phyloP scores from a whole-genome alignment of 192 early-diverging fungal species.

The Coemansia sp. region DNA sequence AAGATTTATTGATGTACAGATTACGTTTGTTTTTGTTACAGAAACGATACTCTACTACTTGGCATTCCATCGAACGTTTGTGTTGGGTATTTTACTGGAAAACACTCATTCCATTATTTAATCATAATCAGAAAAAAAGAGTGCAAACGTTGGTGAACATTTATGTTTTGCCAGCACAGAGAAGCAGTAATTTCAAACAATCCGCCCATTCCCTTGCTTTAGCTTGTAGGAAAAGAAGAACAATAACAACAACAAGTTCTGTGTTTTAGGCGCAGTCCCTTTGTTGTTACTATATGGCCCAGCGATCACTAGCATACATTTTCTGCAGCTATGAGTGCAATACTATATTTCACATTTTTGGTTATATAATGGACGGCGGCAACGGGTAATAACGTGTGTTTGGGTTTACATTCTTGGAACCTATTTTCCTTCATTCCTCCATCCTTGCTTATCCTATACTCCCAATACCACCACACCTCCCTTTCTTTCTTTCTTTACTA shows the following conservation, averaged over 20 bases:
- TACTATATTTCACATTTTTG: not conserved
- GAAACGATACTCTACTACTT: not conserved
- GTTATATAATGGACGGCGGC: not conserved
- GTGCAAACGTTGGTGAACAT: slow-evolving; percentile 5
- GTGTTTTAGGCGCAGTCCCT: slow-evolving; percentile 3
- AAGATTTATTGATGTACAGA: not conserved
- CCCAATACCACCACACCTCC: not conserved
- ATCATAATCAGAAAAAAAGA: not conserved
- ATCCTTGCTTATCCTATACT: not conserved
- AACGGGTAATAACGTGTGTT: not conserved
- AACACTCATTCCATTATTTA: not conserved
- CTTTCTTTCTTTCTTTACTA: not conserved
- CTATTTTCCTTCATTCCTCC: not conserved
- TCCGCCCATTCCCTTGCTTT: not conserved
- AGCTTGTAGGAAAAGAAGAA: not conserved
- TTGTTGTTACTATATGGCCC: not conserved
- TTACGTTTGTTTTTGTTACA: not conserved
- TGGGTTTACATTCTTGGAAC: slow-evolving; percentile 6
- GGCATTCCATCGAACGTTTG: not conserved
- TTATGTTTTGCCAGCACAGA: not conserved
- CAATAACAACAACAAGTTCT: not conserved
- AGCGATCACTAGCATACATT: slow-evolving; percentile 1
- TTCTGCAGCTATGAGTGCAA: not conserved
- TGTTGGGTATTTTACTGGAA: not conserved
- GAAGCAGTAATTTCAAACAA: not conserved